Evolutionary conservation across 1,284 basidiomycete species (phyloP).

Genomic region (Mycena sp.): DNA sequence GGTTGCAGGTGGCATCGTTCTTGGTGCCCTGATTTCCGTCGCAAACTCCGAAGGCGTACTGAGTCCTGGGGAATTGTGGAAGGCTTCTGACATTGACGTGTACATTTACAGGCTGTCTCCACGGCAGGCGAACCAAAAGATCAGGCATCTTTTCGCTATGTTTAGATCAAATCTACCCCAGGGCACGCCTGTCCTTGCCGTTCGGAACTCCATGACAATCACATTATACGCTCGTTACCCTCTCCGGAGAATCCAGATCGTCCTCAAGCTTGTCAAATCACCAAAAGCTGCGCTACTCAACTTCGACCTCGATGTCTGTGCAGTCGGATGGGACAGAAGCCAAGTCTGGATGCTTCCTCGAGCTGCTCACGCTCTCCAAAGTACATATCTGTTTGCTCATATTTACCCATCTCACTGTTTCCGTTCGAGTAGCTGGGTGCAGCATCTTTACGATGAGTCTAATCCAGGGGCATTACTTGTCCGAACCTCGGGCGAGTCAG

Average conservation of each 20-base stretch:
- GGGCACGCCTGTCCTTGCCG: constrained; percentile 22
- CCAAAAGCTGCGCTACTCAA: constrained; percentile 30
- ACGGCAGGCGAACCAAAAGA: constrained; percentile 21
- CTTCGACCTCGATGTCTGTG: constrained; percentile 33
- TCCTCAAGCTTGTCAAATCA: constrained; percentile 30
- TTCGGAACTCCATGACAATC: constrained; percentile 29
- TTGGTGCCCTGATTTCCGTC: constrained; percentile 7
- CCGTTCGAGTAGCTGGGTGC: constrained; percentile 10
- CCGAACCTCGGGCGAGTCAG: constrained; percentile 19
- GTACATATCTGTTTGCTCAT: constrained; percentile 20
- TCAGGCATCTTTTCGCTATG: constrained; percentile 23
- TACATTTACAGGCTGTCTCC: constrained; percentile 28
- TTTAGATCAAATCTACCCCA: constrained; percentile 21
- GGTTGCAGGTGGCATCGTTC: constrained; percentile 21
- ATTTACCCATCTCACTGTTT: constrained; percentile 34
- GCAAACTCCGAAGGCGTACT: not conserved
- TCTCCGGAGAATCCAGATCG: constrained; percentile 28
- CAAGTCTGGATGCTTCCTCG: constrained; percentile 31
- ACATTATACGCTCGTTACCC: constrained; percentile 31
- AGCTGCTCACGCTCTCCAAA: constrained; percentile 29
- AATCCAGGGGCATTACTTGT: constrained; percentile 24
- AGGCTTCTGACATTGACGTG: constrained; percentile 30
- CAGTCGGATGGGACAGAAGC: constrained; percentile 29
- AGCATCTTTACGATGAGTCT: constrained; percentile 26
- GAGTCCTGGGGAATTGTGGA: constrained; percentile 2